These are phyloP conservation scores for Pythium sukuiense DNA, from an alignment of 352 stramenopile species.

Conservation along the genomic window DNA sequence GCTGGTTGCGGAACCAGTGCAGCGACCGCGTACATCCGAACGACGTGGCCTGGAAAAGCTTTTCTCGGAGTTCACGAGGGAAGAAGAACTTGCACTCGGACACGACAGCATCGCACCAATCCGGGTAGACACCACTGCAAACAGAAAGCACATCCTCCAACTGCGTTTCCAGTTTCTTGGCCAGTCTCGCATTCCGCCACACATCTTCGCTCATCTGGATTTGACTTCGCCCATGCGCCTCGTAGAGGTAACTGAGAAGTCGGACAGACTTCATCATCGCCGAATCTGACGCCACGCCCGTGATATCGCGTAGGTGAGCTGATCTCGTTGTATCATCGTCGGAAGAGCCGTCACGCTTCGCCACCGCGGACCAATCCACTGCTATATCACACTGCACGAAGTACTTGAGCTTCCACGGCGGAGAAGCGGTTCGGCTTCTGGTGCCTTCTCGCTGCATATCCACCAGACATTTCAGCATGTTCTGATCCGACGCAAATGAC, in stretches of 20 bases:
- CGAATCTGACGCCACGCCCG: constrained; percentile 6
- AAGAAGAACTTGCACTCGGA: constrained; percentile 86
- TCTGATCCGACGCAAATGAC: constrained; percentile 64
- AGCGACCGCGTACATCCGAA: constrained; percentile 81
- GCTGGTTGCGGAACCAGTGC: constrained; percentile 76
- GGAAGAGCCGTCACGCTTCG: neutral
- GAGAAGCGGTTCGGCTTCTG: neutral
- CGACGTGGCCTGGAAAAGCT: constrained; percentile 71
- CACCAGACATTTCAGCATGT: constrained; percentile 78
- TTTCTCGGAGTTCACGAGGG: constrained; percentile 62
- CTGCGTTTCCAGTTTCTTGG: constrained; percentile 79
- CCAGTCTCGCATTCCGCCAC: constrained; percentile 72
- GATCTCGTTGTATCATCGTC: neutral
- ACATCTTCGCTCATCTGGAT: constrained; percentile 31
- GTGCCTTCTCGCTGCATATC: constrained; percentile 36
- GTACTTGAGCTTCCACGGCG: constrained; percentile 78
- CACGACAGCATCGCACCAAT: constrained; percentile 76
- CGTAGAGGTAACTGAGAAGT: constrained; percentile 61
- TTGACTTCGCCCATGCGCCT: constrained; percentile 27
- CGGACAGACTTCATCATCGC: constrained; percentile 37
- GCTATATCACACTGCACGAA: constrained; percentile 70
- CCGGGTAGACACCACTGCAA: constrained; percentile 79
- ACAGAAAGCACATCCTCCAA: constrained; percentile 83
- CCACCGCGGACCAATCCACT: constrained; percentile 48
- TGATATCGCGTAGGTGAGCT: constrained; percentile 4